Base-by-base conservation (phyloP, 2,329 filamentous ascomycete species). In the Calonectria naviculata region DNA sequence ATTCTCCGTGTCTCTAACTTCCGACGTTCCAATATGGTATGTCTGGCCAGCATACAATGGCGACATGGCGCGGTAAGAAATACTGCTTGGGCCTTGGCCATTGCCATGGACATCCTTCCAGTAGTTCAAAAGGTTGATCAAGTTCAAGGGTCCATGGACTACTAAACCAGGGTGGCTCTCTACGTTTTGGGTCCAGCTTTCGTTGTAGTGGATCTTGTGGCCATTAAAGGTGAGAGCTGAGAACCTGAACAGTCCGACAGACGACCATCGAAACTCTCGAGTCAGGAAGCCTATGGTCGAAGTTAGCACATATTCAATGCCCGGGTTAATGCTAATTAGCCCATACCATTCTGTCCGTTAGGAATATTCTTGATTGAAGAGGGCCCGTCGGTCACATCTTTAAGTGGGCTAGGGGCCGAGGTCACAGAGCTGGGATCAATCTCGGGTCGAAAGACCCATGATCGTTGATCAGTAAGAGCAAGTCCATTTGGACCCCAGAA, bases 181-280 rank as follows among this genome's bases (percentile, higher is more conserved):
- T 9, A 93, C 85, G 6, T 87, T 84, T 6, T 85, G 85, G 17
- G 90, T 90, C 85, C 93, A 96, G 15, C 86, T 79, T 28, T 89
- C 87, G 78, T 95, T 93, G 76, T 96, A 92, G 81, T 97, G 95
- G 66, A 97, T 97, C 74, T 91, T 92, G 81, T 97, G 95, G 0
- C 91, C 94, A 79, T 97, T 97, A 85, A 95, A 95, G 0, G 94
- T 97, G 46, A 97, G 84, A 0, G 94, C 94, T 0, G 93, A 95
- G 85, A 95, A 97, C 21, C 94, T 90, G 83, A 97, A 97, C 1
- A 97, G 87, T 2, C 84, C 85, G 0, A 85, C 83, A 0, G 85
- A 82, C 0, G 87, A 88, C 86, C 85, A 88, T 24, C 77, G 76
- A 5, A 87, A 65, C 17, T 80, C 78, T 12, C 85, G 78, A 0